Percentiles rank a stretch among this genome's conserved stretches.
Evolutionary conservation across 1,284 basidiomycete genomes (phyloP).

Genomic region (Cutaneotrichosporon cyanovorans): DNA sequence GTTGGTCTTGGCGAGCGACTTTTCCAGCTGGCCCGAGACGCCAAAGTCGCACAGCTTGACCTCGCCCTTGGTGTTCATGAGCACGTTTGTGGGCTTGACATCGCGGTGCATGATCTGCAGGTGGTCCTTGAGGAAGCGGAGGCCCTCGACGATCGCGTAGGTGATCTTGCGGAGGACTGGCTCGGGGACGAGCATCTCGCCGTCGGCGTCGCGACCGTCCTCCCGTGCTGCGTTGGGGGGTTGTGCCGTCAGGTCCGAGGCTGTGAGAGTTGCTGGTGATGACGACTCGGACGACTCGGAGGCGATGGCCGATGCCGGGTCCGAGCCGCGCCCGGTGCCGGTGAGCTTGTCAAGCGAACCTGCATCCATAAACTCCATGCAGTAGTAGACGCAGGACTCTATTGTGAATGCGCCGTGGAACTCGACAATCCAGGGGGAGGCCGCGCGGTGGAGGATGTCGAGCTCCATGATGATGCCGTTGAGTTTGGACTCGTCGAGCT

Average conservation of each 20-base stretch:
- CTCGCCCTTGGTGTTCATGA: conserved; percentile 80
- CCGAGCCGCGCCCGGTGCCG: conserved; percentile 38
- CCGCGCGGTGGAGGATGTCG: conserved; percentile 90
- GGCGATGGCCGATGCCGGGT: neutral
- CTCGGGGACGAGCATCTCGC: conserved; percentile 58
- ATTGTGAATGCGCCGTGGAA: conserved; percentile 99
- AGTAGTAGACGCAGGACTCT: conserved; percentile 97
- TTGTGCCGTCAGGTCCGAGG: too few relatives aligned
- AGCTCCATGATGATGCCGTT: conserved; percentile 98
- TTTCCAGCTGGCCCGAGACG: conserved; percentile 93
- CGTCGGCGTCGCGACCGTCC: conserved; percentile 8
- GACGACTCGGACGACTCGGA: too few relatives aligned
- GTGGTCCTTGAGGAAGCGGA: conserved; percentile 92
- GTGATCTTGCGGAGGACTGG: conserved; percentile 79
- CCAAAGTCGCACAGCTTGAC: conserved; percentile 98
- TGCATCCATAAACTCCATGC: conserved; percentile 99
- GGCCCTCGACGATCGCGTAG: conserved; percentile 73
- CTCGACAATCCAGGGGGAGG: conserved; percentile 86
- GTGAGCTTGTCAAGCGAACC: conserved; percentile 84
- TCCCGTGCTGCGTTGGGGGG: neutral
- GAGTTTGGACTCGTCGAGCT: conserved; percentile 87
- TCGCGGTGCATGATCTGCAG: conserved; percentile 91
- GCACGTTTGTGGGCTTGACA: conserved; percentile 95
- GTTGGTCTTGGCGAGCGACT: conserved; percentile 93
- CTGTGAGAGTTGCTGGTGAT: too few relatives aligned